Evolutionary conservation across 148 eudicot genomes (phyloP).

Genomic region (Silene conica): DNA sequence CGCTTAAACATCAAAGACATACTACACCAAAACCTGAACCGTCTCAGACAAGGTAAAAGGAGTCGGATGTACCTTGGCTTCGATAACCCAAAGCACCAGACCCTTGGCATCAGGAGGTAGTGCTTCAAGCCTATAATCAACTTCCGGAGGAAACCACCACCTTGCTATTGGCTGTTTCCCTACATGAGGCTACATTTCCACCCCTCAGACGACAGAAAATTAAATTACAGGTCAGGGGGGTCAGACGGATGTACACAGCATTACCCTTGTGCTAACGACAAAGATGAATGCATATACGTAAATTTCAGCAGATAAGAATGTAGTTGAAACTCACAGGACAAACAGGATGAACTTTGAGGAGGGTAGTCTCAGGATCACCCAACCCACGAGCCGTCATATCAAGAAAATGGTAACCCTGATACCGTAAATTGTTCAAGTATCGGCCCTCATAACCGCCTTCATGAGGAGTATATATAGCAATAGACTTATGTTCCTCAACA

Average conservation of each 20-base stretch:
- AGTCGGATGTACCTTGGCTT: conserved; percentile 59
- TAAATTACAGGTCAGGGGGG: too few relatives aligned
- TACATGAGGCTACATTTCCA: conserved; percentile 57
- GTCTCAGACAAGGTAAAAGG: too few relatives aligned
- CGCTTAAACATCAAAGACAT: neutral
- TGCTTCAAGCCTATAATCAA: conserved; percentile 82
- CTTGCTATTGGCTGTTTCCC: conserved; percentile 97
- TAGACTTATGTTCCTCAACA: conserved; percentile 81
- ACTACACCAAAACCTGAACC: neutral
- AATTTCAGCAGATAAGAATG: neutral
- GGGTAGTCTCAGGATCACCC: conserved; percentile 81
- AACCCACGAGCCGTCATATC: conserved; percentile 78
- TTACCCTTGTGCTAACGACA: too few relatives aligned
- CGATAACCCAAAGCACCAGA: conserved; percentile 72
- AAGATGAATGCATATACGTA: neutral
- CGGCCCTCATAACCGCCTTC: conserved; percentile 96
- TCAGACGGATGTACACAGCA: too few relatives aligned
- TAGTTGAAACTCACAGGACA: conserved; percentile 61
- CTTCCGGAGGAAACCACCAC: conserved; percentile 95
- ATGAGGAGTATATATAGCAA: conserved; percentile 81
- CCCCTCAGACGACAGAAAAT: neutral
- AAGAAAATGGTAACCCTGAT: conserved; percentile 72
- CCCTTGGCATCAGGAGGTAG: conserved; percentile 82
- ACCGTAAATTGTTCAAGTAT: conserved; percentile 57
- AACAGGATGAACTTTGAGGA: conserved; percentile 81